A percentile compares a stretch with the other conserved stretches of the same genome.
These are phyloP conservation scores for Rubroshorea leprosula DNA, from an alignment of 345 rosid genomes.

Conservation along the genomic window DNA sequence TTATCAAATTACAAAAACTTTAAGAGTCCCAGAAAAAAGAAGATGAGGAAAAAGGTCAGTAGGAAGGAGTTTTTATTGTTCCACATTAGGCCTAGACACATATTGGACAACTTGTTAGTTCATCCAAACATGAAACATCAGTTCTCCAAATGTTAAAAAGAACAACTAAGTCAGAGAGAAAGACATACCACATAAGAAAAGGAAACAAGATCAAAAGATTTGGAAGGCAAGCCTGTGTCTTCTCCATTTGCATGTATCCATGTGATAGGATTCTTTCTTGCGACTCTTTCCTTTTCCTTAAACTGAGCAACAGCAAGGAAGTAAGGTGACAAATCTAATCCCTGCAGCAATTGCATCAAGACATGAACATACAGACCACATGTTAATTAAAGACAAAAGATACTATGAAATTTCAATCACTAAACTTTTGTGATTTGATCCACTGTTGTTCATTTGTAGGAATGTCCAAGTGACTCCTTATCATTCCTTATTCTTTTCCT, in stretches of 20 bases:
- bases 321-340: constrained; percentile 60
- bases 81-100: constrained; percentile 60
- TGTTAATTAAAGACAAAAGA: background rate
- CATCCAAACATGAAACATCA: background rate
- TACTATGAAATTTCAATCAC: background rate
- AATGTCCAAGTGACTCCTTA: too few relatives aligned
- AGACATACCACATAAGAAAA: constrained; percentile 41
- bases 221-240: constrained; percentile 50
- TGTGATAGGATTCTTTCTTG: constrained; percentile 31
- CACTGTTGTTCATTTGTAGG: too few relatives aligned
- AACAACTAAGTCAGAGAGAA: background rate
- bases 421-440: background rate
- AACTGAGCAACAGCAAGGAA: constrained; percentile 59
- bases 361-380: background rate
- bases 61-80: too few relatives aligned
- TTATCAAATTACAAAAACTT: too few relatives aligned
- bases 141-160: background rate
- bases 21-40: too few relatives aligned
- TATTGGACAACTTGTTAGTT: background rate
- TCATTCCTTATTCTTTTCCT: too few relatives aligned
- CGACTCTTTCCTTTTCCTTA: constrained; percentile 37
- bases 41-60: too few relatives aligned
- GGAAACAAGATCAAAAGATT: constrained; percentile 51
- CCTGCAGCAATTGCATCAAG: constrained; percentile 29
- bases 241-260: constrained; percentile 67